These are phyloP conservation scores for Larix kaempferi DNA, from an alignment of 75 land plant genomes.

Conservation along the genomic window DNA sequence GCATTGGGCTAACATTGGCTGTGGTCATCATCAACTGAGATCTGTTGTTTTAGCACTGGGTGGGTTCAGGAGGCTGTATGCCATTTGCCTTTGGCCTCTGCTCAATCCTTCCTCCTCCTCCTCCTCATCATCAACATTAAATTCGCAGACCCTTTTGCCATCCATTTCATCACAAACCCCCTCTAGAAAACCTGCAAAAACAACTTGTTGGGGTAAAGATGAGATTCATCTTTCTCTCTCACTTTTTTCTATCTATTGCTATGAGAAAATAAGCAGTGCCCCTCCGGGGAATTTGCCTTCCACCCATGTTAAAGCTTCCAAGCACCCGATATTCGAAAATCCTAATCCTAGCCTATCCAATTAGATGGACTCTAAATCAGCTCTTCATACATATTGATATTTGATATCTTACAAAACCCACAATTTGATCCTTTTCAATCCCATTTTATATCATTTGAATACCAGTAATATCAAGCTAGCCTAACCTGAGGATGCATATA, in stretches of 20 bases:
- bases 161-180: neutral
- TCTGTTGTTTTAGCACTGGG: constrained; percentile 69
- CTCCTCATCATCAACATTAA: neutral
- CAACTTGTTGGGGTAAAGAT: constrained; percentile 55
- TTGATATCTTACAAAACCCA: neutral
- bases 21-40: constrained; percentile 48
- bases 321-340: constrained; percentile 10
- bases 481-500: neutral
- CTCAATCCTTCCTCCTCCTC: constrained; percentile 16
- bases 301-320: neutral
- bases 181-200: constrained; percentile 1
- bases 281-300: neutral
- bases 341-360: neutral
- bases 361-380: neutral
- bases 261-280: constrained; percentile 48
- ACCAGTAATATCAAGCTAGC: neutral
- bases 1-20: constrained; percentile 38
- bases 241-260: constrained; percentile 54
- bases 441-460: neutral
- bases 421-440: neutral
- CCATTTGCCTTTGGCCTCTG: constrained; percentile 45
- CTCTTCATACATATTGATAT: neutral
- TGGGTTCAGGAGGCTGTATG: constrained; percentile 61
- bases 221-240: constrained; percentile 65
- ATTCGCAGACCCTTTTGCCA: neutral